phyloP scores from a whole-genome alignment of 225 moss, liverwort and hornwort species.

The Polytrichum formosum region DNA sequence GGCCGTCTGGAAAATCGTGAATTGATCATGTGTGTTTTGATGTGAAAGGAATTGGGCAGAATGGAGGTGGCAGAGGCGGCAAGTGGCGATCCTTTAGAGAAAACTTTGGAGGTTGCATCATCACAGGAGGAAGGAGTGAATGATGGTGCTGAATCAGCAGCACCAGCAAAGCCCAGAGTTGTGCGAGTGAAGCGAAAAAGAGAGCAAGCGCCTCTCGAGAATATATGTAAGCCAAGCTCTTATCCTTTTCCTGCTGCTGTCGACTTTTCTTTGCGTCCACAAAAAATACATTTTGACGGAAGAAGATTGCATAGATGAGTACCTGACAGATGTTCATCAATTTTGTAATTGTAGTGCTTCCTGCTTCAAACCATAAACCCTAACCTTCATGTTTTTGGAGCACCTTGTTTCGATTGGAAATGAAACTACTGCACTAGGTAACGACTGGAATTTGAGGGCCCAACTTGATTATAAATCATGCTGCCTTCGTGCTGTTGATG shows the following conservation, averaged over 20 bases:
- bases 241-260: no score
- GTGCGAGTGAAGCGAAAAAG: constrained; percentile 58
- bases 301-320: no score
- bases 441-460: neutral
- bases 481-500: neutral
- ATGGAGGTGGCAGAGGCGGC: constrained; percentile 31
- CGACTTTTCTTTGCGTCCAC: neutral
- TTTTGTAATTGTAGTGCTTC: neutral
- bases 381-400: neutral
- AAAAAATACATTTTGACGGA: no score
- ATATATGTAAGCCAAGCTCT: constrained; percentile 32
- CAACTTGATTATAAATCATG: neutral
- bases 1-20: no score
- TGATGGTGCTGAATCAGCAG: neutral
- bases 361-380: neutral
- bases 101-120: neutral
- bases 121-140: constrained; percentile 10
- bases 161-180: constrained; percentile 37
- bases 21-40: no score
- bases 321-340: no score
- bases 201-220: constrained; percentile 52
- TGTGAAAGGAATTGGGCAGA: neutral
- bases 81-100: constrained; percentile 9
- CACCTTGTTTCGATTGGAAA: neutral
- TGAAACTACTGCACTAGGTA: neutral